Evolutionary conservation across 148 eudicot genomes (phyloP).

Genomic region (Chenopodium formosanum): DNA sequence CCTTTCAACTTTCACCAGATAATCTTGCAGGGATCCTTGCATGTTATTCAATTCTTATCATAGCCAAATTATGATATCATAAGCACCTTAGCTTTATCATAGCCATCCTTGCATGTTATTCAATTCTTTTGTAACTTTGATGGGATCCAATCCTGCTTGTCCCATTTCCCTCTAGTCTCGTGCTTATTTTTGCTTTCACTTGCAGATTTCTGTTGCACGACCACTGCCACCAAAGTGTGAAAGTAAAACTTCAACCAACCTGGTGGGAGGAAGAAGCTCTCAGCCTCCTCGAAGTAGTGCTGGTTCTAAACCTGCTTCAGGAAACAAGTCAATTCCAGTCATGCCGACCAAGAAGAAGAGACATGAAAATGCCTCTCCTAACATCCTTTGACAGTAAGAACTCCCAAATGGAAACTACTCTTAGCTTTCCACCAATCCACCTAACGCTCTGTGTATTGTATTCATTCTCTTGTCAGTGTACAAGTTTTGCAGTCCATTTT

Average conservation of each 20-base stretch:
- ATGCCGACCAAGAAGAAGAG: constrained; percentile 31
- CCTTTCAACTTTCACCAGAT: not conserved
- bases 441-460: constrained; percentile 17
- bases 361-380: constrained; percentile 47
- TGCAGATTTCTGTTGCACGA: constrained; percentile 43
- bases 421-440: constrained; percentile 21
- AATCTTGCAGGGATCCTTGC: not conserved
- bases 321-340: constrained; percentile 22
- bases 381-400: constrained; percentile 30
- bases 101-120: not conserved
- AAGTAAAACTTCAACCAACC: constrained; percentile 32
- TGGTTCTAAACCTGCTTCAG: constrained; percentile 27
- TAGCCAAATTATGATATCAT: no score
- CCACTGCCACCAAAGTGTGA: constrained; percentile 35
- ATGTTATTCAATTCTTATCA: not conserved
- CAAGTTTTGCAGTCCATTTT: constrained; percentile 21
- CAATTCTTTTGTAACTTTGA: not conserved
- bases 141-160: not conserved
- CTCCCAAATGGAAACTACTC: constrained; percentile 7
- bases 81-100: no score
- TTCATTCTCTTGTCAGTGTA: constrained; percentile 21
- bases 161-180: not conserved
- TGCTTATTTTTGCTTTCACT: not conserved
- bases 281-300: constrained; percentile 41
- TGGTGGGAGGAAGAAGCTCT: constrained; percentile 22